phyloP scores from a whole-genome alignment of 352 stramenopile genomes.

The Phytopythium litorale region DNA sequence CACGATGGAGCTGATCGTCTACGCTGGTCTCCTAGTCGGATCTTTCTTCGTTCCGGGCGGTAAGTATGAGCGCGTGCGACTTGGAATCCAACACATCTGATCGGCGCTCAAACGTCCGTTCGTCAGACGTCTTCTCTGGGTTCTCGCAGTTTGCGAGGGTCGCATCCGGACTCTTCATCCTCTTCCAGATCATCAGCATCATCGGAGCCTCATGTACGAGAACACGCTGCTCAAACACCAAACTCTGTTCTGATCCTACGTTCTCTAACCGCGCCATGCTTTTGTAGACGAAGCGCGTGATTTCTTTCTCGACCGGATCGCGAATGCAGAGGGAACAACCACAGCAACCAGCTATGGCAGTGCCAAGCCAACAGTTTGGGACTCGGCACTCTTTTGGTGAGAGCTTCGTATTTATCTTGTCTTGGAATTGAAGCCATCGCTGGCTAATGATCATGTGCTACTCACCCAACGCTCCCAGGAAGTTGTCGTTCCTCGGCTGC shows the following conservation, averaged over 20 bases:
- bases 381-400: not conserved
- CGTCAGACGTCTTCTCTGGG: conserved; percentile 56
- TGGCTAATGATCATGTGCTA: not conserved
- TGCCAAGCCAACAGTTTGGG: not conserved
- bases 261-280: not conserved
- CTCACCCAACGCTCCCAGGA: conserved; percentile 11
- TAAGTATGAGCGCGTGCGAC: conserved; percentile 12
- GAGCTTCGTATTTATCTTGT: not conserved
- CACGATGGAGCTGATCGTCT: conserved; percentile 40
- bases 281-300: conserved; percentile 60
- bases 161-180: conserved; percentile 63
- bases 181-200: conserved; percentile 80
- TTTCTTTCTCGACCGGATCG: conserved; percentile 46
- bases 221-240: no score
- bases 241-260: not conserved
- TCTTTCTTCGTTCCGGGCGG: conserved; percentile 74
- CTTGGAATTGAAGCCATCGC: not conserved
- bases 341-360: not conserved
- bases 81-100: not conserved
- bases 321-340: conserved; percentile 21
- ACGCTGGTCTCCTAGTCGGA: conserved; percentile 46
- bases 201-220: conserved; percentile 69
- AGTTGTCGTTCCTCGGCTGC: conserved; percentile 17
- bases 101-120: not conserved
- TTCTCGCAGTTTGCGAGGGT: conserved; percentile 55